These are phyloP conservation scores for Macrocybe gigantea DNA, from an alignment of 768 basidiomycete genomes.

Conservation along the genomic window DNA sequence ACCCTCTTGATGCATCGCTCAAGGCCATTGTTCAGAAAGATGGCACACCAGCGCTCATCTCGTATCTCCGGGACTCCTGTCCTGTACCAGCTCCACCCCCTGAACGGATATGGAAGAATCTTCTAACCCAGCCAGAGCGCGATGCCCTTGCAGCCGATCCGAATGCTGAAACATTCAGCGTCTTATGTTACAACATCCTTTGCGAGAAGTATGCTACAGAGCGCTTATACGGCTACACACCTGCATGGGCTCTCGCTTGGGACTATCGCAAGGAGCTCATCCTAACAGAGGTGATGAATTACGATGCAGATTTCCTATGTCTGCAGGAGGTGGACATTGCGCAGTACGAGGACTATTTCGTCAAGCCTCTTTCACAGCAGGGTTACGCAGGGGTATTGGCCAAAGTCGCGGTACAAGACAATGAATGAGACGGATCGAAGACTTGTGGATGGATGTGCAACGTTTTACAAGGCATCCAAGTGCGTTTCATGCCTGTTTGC, in stretches of 20 bases:
- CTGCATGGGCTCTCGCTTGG: slow-evolving; percentile 95
- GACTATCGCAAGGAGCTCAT: slow-evolving; percentile 88
- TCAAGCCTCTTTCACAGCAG: slow-evolving; percentile 58
- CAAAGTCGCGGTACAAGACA: slow-evolving; percentile 89
- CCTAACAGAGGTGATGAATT: slow-evolving; percentile 73
- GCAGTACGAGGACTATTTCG: slow-evolving; percentile 90
- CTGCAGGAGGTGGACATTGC: slow-evolving; percentile 93
- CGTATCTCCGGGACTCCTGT: slow-evolving; percentile 90
- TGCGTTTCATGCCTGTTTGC: slow-evolving; percentile 33
- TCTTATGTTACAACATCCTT: slow-evolving; percentile 91
- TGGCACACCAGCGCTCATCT: slow-evolving; percentile 85
- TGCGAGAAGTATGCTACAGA: slow-evolving; percentile 89
- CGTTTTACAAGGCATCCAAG: slow-evolving; percentile 88
- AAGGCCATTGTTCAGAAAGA: slow-evolving; percentile 88
- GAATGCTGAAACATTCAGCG: slow-evolving; percentile 68
- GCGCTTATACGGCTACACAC: slow-evolving; percentile 91
- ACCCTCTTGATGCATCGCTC: slow-evolving; percentile 76
- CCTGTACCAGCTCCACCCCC: slow-evolving; percentile 79
- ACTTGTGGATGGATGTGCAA: slow-evolving; percentile 94
- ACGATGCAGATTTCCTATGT: slow-evolving; percentile 86
- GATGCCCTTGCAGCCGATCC: slow-evolving; percentile 59
- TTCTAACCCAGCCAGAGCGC: slow-evolving; percentile 52
- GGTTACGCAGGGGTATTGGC: slow-evolving; percentile 92
- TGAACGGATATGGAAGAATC: slow-evolving; percentile 68
- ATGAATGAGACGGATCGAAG: slow-evolving; percentile 85